These are phyloP conservation scores for Thalassiosira pacifica DNA, from an alignment of 352 stramenopile species.

Conservation along the genomic window DNA sequence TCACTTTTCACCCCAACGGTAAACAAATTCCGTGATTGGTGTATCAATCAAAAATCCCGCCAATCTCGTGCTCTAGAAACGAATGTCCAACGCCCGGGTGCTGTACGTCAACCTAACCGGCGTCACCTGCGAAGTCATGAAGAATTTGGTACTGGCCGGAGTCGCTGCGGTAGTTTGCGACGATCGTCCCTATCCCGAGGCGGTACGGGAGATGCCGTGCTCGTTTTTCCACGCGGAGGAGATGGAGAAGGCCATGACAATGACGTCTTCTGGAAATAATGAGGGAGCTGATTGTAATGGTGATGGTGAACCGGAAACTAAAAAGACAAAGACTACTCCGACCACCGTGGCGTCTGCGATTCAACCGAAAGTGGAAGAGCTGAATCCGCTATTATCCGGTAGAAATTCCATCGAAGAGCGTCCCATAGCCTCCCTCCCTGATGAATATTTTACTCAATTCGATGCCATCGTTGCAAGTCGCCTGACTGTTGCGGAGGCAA, in stretches of 20 bases:
- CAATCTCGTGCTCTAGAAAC: constrained; percentile 61
- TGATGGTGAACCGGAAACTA: constrained; percentile 28
- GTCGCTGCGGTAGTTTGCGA: constrained; percentile 95
- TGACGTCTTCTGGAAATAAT: no score
- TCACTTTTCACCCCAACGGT: constrained; percentile 11
- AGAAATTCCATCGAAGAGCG: constrained; percentile 86
- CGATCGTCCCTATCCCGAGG: constrained; percentile 73
- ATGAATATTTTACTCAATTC: constrained; percentile 91
- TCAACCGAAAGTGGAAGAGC: constrained; percentile 90
- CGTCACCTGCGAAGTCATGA: constrained; percentile 92
- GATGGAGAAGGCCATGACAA: constrained; percentile 49
- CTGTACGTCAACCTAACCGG: constrained; percentile 84
- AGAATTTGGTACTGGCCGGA: constrained; percentile 97
- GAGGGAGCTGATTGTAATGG: no score
- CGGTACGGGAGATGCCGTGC: constrained; percentile 54
- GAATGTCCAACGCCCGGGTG: constrained; percentile 82
- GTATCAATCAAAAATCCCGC: constrained; percentile 13
- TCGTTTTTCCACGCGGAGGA: constrained; percentile 71
- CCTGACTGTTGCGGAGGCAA: constrained; percentile 70
- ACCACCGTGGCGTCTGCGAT: constrained; percentile 83
- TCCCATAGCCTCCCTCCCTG: constrained; percentile 69
- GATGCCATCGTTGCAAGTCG: constrained; percentile 88
- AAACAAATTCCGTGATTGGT: no score
- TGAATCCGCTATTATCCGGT: constrained; percentile 94
- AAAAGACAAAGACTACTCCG: constrained; percentile 33